Evolutionary conservation across 352 stramenopile genomes (phyloP).

Genomic region (Globisporangium heterothallicum): DNA sequence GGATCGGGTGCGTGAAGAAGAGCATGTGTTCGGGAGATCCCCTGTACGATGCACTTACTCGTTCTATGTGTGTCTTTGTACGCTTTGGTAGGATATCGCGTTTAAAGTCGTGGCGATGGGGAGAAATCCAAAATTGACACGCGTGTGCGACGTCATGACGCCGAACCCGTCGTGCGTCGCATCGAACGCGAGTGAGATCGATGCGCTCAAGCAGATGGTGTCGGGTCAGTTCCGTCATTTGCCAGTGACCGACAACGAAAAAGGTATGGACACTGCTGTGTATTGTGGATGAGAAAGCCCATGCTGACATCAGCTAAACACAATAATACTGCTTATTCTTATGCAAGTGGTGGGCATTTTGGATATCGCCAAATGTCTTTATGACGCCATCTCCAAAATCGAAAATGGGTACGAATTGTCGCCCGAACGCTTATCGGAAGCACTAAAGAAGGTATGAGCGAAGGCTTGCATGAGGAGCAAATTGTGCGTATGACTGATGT

Average conservation of each 20-base stretch:
- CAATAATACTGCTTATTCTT: too few species aligned
- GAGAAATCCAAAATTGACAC: conserved; percentile 69
- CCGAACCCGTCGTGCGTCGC: conserved; percentile 92
- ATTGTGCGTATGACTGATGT: neutral
- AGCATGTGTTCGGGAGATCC: too few species aligned
- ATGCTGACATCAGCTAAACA: too few species aligned
- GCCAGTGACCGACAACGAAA: conserved; percentile 89
- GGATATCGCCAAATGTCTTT: conserved; percentile 98
- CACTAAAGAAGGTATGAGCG: conserved; percentile 64
- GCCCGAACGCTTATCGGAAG: conserved; percentile 59
- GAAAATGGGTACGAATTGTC: conserved; percentile 86
- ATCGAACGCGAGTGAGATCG: conserved; percentile 90
- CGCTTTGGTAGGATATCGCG: conserved; percentile 86
- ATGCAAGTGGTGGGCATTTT: conserved; percentile 91
- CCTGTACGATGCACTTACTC: too few species aligned
- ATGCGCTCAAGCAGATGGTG: conserved; percentile 97
- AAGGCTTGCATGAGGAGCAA: neutral
- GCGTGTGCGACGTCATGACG: conserved; percentile 92
- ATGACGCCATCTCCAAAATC: conserved; percentile 96
- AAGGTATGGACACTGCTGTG: too few species aligned
- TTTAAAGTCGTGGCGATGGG: conserved; percentile 89
- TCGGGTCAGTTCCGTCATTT: conserved; percentile 95
- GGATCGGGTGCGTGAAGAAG: conserved; percentile 73
- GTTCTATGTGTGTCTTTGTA: too few species aligned
- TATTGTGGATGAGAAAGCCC: too few species aligned